Evolutionary conservation across 257 asterid species (phyloP), one percentile per base, ranked within the genome.

Genomic region (Petunia secreta): DNA sequence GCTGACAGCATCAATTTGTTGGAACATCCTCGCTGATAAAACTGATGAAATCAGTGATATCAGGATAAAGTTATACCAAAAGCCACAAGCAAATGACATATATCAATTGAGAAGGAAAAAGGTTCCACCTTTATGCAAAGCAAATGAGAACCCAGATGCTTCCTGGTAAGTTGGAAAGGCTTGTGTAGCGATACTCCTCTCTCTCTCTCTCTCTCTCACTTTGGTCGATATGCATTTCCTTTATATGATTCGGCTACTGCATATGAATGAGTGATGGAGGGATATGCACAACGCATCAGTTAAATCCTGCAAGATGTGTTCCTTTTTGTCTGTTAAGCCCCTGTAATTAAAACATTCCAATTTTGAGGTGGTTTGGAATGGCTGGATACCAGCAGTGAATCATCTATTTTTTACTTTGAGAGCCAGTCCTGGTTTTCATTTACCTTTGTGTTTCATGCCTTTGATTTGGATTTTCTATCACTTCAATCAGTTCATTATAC

Each of bases 21-120:
- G 99, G 99, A 95, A 93, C 85, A 90, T 95, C 86, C 84, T 93
- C 84, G 98, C 98, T 44, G 97, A 95, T 82, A 95, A 88, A 90
- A 87, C 87, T 3, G 98, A 95, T 86, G 99, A 95, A 67, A 86
- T 88, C 85, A 93, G 98, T 43, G 98, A 93, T 80, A 84, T 93
- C 55, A 92, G 93, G 63, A 85, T 94, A 69, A 93, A 91, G 90
- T 85, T 95, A 81, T 93, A 92, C 88, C 97, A 95, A 83, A 95
- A 92, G 86, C 97, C 99, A 9, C 94, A 93, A 79, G 79, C 91
- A 66, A 95, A 92, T 83, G 92, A 85, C 71, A 87, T 93, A 63
- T 95, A 91, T 84, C 86, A 86, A 80, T 79, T 91, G 84, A 92
- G 99, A 84, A 88, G 98, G 69, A 93, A 89, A 85, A 91, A 89